Conservation (phyloP, 768 basidiomycete species). For the Termitomyces sp. region DNA sequence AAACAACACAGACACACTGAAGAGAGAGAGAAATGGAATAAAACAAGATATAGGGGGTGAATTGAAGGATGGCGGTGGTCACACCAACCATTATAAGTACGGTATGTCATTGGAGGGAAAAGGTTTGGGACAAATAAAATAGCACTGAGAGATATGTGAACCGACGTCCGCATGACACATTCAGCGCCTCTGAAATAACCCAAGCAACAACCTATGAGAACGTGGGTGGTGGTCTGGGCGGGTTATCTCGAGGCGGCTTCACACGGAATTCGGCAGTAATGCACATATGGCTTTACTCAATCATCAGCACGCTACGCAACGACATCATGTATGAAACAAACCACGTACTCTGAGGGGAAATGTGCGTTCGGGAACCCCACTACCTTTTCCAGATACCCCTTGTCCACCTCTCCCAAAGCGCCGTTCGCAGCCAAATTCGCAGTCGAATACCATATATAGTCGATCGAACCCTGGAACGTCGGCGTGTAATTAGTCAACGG, state of each 20-base stretch:
- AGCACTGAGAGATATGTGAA: slow-evolving; percentile 8
- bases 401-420: slow-evolving; percentile 86
- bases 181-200: slow-evolving; percentile 9
- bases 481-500: slow-evolving; percentile 89
- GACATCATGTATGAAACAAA: not conserved
- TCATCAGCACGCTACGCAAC: slow-evolving; percentile 4
- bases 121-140: not conserved
- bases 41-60: slow-evolving; percentile 13
- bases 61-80: slow-evolving; percentile 1
- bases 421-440: slow-evolving; percentile 70
- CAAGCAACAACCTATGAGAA: slow-evolving; percentile 15
- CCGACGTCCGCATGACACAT: slow-evolving; percentile 10
- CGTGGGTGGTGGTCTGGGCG: slow-evolving; percentile 20
- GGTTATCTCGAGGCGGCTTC: slow-evolving; percentile 55
- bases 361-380: slow-evolving; percentile 97
- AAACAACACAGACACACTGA: slow-evolving; percentile 4
- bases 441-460: slow-evolving; percentile 91
- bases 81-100: slow-evolving; percentile 11
- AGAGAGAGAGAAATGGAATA: not conserved
- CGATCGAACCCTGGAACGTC: slow-evolving; percentile 79
- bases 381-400: slow-evolving; percentile 75
- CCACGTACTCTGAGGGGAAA: slow-evolving; percentile 92
- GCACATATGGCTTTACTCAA: slow-evolving; percentile 52
- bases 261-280: slow-evolving; percentile 74
- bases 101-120: slow-evolving; percentile 1